Percentiles rank a stretch among this genome's conserved stretches.
phyloP scores from a whole-genome alignment of 441 rosid species.

The Flueggea neowawraea region DNA sequence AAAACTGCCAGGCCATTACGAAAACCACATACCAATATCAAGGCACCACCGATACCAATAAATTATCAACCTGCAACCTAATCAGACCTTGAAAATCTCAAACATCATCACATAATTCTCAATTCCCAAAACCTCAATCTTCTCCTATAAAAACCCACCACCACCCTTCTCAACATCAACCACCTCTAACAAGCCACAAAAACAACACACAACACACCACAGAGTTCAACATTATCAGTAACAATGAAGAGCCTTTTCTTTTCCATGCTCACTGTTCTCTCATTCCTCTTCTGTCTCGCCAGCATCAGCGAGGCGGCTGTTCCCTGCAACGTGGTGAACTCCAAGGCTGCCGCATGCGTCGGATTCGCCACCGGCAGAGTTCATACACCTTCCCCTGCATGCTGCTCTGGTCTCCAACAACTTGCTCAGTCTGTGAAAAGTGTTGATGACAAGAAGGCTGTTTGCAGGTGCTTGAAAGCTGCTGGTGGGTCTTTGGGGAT shows the following conservation, averaged over 20 bases:
- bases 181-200: neutral
- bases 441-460: conserved; percentile 28
- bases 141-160: conserved; percentile 6
- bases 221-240: no score
- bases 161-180: neutral
- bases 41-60: conserved; percentile 1
- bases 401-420: conserved; percentile 29
- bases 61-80: neutral
- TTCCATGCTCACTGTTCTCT: conserved; percentile 11
- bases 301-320: conserved; percentile 12
- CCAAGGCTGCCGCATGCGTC: conserved; percentile 25
- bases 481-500: conserved; percentile 20
- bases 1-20: neutral
- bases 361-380: conserved; percentile 30
- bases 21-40: neutral
- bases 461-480: conserved; percentile 37
- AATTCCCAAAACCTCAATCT: neutral
- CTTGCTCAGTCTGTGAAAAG: conserved; percentile 22
- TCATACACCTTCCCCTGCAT: conserved; percentile 8
- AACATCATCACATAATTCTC: conserved; percentile 1
- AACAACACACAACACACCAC: neutral
- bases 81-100: conserved; percentile 11
- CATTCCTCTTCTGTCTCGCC: conserved; percentile 11
- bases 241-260: neutral
- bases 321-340: conserved; percentile 20